Conservation (phyloP, 306 rosid species). For the Herpetospermum pedunculosum region DNA sequence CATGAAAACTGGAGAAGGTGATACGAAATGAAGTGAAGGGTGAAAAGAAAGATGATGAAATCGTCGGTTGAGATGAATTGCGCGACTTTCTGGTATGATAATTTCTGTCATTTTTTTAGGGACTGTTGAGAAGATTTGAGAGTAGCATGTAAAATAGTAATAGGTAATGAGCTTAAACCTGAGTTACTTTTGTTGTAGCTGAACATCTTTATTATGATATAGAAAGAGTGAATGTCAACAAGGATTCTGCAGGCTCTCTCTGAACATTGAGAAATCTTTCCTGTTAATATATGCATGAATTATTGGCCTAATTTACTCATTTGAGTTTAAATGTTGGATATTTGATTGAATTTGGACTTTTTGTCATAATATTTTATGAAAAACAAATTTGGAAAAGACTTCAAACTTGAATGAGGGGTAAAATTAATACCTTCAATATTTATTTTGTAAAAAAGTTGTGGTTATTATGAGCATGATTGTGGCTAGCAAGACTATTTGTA, state of each 20-base stretch:
- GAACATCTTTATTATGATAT: too few relatives aligned
- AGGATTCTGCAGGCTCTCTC: not conserved
- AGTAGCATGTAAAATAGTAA: not conserved
- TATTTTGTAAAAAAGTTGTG: not conserved
- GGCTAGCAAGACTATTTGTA: not conserved
- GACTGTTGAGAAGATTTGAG: not conserved
- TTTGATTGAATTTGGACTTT: not conserved
- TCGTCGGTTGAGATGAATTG: not conserved
- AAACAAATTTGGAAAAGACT: not conserved
- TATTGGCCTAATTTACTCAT: not conserved
- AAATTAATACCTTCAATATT: not conserved
- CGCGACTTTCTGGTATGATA: not conserved
- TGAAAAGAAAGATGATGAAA: not conserved
- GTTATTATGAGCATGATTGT: not conserved
- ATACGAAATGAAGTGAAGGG: not conserved
- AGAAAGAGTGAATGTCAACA: not conserved
- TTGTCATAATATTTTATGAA: not conserved
- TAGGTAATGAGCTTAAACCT: not conserved
- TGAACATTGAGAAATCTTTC: not conserved
- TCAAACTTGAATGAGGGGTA: not conserved
- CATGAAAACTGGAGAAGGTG: conserved; percentile 9
- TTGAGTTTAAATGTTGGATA: not conserved
- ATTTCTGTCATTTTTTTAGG: not conserved
- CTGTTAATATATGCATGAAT: not conserved
- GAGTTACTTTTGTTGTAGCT: not conserved